Percentiles rank a stretch among this genome's conserved stretches.
Evolutionary conservation across 331 rosid species (phyloP).

Genomic region (Saraca asoca): DNA sequence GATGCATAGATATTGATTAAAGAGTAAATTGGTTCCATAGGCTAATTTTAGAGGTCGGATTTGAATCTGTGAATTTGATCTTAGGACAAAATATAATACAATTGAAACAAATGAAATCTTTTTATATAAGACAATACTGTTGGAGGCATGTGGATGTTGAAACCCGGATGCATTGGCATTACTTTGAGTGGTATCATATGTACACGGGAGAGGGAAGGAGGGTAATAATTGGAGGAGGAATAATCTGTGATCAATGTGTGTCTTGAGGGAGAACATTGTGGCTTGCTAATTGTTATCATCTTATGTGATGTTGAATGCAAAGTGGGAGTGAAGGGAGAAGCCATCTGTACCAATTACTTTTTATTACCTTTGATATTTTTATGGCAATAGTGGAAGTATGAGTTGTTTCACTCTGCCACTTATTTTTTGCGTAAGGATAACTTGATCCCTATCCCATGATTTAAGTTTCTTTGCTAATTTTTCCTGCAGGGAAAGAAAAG

Average conservation of each 20-base stretch:
- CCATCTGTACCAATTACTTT: too few relatives aligned
- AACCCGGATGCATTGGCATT: neutral
- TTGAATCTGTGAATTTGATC: slow-evolving; percentile 28
- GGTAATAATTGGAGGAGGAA: neutral
- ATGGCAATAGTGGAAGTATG: neutral
- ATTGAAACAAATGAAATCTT: too few relatives aligned
- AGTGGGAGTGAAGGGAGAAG: too few relatives aligned
- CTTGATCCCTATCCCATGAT: neutral
- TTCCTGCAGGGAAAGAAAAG: slow-evolving; percentile 83
- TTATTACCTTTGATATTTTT: neutral
- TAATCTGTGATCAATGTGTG: slow-evolving; percentile 2
- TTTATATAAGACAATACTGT: too few relatives aligned
- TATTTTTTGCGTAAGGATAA: neutral
- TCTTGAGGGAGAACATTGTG: neutral
- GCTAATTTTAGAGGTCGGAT: neutral
- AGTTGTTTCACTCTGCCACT: too few relatives aligned
- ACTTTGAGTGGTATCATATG: too few relatives aligned
- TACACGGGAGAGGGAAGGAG: neutral
- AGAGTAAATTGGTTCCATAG: neutral
- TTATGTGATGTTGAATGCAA: too few relatives aligned
- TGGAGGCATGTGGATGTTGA: too few relatives aligned
- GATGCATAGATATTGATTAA: slow-evolving; percentile 23
- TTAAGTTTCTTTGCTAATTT: slow-evolving; percentile 24
- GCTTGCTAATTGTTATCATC: neutral
- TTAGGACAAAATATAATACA: neutral